Percentiles rank a stretch among this genome's conserved stretches.
phyloP scores from a whole-genome alignment of 2,329 filamentous ascomycete species.

The Cladophialophora yegresii region DNA sequence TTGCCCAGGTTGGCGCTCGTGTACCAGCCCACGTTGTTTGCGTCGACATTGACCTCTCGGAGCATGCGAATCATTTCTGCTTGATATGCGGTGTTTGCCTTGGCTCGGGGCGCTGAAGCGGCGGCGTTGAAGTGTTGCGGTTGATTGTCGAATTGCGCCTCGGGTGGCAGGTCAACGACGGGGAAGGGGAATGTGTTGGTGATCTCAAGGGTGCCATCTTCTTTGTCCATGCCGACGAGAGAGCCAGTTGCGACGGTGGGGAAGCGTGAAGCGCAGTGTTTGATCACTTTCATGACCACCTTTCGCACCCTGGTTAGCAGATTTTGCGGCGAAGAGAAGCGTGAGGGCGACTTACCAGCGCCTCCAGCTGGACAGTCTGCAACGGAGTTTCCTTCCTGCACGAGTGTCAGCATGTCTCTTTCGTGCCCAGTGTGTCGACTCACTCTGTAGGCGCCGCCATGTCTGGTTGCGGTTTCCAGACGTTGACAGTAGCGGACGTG shows the following conservation, averaged over 20 bases:
- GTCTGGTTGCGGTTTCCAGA: constrained; percentile 76
- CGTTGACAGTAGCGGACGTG: constrained; percentile 61
- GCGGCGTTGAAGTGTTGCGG: constrained; percentile 66
- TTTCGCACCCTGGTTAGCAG: constrained; percentile 45
- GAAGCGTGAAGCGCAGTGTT: constrained; percentile 85
- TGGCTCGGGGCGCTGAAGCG: constrained; percentile 85
- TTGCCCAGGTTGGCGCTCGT: constrained; percentile 98
- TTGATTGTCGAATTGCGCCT: constrained; percentile 68
- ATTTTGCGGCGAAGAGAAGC: constrained; percentile 38
- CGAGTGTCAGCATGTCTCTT: constrained; percentile 28
- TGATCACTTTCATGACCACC: constrained; percentile 98
- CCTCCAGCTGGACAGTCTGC: constrained; percentile 89
- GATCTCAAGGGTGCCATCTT: constrained; percentile 74
- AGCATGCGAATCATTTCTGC: constrained; percentile 96
- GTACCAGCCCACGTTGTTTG: constrained; percentile 98
- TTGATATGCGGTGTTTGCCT: constrained; percentile 85
- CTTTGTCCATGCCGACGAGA: constrained; percentile 84
- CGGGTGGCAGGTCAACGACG: constrained; percentile 70
- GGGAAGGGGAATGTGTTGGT: constrained; percentile 97
- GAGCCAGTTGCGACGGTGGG: constrained; percentile 87
- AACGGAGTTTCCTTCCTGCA: constrained; percentile 68
- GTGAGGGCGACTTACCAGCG: constrained; percentile 66
- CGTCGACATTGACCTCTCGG: constrained; percentile 96
- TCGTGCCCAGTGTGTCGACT: background rate
- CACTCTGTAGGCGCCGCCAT: constrained; percentile 27